Percentiles rank a stretch among this genome's conserved stretches.
Conservation (phyloP, 176 grass and related monocot species). For the Triticum turgidum region DNA sequence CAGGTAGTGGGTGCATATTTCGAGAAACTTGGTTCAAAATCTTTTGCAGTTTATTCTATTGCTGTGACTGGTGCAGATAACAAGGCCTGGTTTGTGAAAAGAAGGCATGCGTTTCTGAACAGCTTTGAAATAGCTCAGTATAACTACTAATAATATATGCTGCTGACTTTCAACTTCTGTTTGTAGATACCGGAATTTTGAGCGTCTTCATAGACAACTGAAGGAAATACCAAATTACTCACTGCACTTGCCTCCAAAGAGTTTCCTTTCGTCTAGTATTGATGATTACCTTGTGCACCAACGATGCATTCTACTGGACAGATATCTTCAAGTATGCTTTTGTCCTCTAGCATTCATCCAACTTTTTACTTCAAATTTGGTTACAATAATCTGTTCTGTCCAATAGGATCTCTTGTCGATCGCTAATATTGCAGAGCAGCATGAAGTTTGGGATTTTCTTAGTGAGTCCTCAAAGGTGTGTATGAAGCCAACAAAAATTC, state of each 20-base stretch:
- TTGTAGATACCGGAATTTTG: slow-evolving; percentile 96
- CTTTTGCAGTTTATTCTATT: slow-evolving; percentile 99
- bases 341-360: slow-evolving; percentile 7
- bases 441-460: slow-evolving; percentile 98
- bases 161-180: slow-evolving; percentile 31
- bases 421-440: slow-evolving; percentile 89
- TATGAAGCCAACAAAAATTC: background rate
- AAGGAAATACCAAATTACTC: slow-evolving; percentile 99
- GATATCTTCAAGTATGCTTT: slow-evolving; percentile 86
- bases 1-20: slow-evolving; percentile 99
- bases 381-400: slow-evolving; percentile 37
- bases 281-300: slow-evolving; percentile 99
- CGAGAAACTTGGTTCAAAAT: slow-evolving; percentile 87
- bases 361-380: slow-evolving; percentile 32
- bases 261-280: slow-evolving; percentile 93
- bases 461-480: slow-evolving; percentile 84
- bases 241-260: slow-evolving; percentile 94
- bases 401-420: slow-evolving; percentile 86
- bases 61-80: slow-evolving; percentile 80
- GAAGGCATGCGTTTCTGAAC: slow-evolving; percentile 73
- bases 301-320: slow-evolving; percentile 94
- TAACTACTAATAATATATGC: slow-evolving; percentile 13
- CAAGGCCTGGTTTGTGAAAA: slow-evolving; percentile 98
- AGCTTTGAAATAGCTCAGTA: slow-evolving; percentile 14
- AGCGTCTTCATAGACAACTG: slow-evolving; percentile 79